phyloP scores from a whole-genome alignment of 306 rosid genomes.

The Vicia sativa region DNA sequence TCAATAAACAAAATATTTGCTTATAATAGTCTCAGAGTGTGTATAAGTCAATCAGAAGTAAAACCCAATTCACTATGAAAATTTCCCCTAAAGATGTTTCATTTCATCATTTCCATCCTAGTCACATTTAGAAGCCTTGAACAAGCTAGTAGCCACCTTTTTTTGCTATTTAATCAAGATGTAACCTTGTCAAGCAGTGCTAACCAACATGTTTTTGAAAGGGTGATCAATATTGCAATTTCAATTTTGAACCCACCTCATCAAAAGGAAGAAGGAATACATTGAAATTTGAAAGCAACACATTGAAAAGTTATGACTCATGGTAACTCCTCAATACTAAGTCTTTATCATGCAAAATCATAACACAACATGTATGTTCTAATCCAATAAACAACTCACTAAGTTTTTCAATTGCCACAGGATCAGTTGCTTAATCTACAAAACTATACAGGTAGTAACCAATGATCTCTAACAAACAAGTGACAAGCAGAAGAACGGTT shows the following conservation, averaged over 20 bases:
- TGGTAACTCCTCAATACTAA: neutral
- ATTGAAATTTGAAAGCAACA: neutral
- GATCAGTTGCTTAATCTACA: neutral
- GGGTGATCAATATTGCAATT: neutral
- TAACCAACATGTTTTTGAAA: neutral
- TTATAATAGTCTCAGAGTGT: too few relatives aligned
- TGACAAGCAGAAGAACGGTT: neutral
- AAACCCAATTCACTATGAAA: neutral
- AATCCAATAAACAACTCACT: neutral
- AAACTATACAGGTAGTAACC: neutral
- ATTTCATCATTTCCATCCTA: constrained; percentile 2
- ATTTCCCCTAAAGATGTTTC: neutral
- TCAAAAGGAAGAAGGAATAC: neutral
- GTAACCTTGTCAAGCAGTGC: neutral
- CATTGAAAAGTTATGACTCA: neutral
- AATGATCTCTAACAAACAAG: constrained; percentile 6
- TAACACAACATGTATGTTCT: neutral
- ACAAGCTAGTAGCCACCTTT: constrained; percentile 2
- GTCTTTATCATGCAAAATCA: neutral
- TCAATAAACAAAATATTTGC: too few relatives aligned
- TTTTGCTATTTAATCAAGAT: too few relatives aligned
- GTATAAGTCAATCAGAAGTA: constrained; percentile 4
- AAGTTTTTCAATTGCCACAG: neutral
- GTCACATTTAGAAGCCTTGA: constrained; percentile 2
- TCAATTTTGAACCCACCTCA: constrained; percentile 7